These are phyloP conservation scores for Microbotryum saponariae DNA, from an alignment of 1,284 basidiomycete genomes.

Conservation along the genomic window DNA sequence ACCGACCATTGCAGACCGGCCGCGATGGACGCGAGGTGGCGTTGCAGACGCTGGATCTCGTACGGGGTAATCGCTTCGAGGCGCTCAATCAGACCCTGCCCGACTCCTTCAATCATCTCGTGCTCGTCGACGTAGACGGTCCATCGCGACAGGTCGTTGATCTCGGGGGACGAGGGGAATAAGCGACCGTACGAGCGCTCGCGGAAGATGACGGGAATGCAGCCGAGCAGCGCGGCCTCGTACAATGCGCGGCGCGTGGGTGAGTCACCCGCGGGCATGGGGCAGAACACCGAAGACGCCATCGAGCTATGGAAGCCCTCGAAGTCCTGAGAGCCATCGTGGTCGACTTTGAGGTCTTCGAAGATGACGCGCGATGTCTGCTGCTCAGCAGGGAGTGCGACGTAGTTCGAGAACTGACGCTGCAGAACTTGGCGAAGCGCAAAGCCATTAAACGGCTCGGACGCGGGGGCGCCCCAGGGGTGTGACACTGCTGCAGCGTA, in stretches of 20 bases:
- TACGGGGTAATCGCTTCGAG: slow-evolving; percentile 14
- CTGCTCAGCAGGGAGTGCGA: background rate
- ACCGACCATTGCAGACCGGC: slow-evolving; percentile 20
- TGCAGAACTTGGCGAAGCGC: slow-evolving; percentile 23
- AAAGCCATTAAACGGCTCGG: slow-evolving; percentile 32
- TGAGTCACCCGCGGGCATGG: slow-evolving; percentile 29
- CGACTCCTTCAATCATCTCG: slow-evolving; percentile 18
- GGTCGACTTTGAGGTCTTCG: slow-evolving; percentile 25
- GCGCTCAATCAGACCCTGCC: slow-evolving; percentile 17
- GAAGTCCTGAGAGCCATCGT: slow-evolving; percentile 26
- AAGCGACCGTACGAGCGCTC: slow-evolving; percentile 27
- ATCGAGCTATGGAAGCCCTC: slow-evolving; percentile 28
- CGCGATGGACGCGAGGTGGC: slow-evolving; percentile 20
- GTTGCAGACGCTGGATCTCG: slow-evolving; percentile 22
- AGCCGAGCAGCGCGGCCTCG: slow-evolving; percentile 30
- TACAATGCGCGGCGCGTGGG: slow-evolving; percentile 29
- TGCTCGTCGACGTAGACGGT: slow-evolving; percentile 30
- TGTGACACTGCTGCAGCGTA: slow-evolving; percentile 26
- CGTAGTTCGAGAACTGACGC: slow-evolving; percentile 15
- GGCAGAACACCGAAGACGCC: slow-evolving; percentile 24
- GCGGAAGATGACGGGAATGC: slow-evolving; percentile 33
- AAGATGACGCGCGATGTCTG: slow-evolving; percentile 14
- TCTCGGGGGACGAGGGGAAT: slow-evolving; percentile 25
- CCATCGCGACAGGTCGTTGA: slow-evolving; percentile 27
- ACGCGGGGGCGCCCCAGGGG: slow-evolving; percentile 25